Percentiles rank a stretch among this genome's conserved stretches.
Conservation (phyloP, 2,329 filamentous ascomycete genomes). For the Alternaria atra region DNA sequence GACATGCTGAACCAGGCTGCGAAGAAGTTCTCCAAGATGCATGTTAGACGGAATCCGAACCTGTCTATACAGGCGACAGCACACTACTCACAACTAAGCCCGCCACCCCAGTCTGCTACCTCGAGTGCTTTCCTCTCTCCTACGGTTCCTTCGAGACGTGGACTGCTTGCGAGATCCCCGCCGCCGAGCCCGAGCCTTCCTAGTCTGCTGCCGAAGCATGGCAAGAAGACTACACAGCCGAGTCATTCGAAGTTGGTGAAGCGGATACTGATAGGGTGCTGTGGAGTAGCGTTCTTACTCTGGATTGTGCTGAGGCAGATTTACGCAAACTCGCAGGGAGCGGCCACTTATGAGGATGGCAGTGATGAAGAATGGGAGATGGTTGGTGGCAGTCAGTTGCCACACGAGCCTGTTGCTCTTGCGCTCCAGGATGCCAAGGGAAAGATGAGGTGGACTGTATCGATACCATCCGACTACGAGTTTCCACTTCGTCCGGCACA, state of each 20-base stretch:
- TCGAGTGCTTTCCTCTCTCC: conserved; percentile 50
- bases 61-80: conserved; percentile 56
- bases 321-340: conserved; percentile 31
- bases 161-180: conserved; percentile 73
- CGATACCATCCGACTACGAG: conserved; percentile 71
- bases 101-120: conserved; percentile 40
- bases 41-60: conserved; percentile 58
- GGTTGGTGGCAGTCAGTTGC: conserved; percentile 71
- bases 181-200: conserved; percentile 76
- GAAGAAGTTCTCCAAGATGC: conserved; percentile 53
- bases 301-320: conserved; percentile 58
- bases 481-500: conserved; percentile 74
- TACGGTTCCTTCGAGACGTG: conserved; percentile 52
- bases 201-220: conserved; percentile 70
- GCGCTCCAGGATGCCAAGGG: conserved; percentile 72
- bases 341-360: conserved; percentile 29
- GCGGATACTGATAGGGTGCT: conserved; percentile 64
- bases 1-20: conserved; percentile 50
- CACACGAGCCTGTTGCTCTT: conserved; percentile 76
- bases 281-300: conserved; percentile 57
- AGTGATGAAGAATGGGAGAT: conserved; percentile 67
- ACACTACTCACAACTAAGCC: conserved; percentile 46
- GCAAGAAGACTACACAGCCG: conserved; percentile 67
- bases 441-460: conserved; percentile 79
- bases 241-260: conserved; percentile 65